Evolutionary conservation across 768 basidiomycete species (phyloP).

Genomic region (Boletales sp.): DNA sequence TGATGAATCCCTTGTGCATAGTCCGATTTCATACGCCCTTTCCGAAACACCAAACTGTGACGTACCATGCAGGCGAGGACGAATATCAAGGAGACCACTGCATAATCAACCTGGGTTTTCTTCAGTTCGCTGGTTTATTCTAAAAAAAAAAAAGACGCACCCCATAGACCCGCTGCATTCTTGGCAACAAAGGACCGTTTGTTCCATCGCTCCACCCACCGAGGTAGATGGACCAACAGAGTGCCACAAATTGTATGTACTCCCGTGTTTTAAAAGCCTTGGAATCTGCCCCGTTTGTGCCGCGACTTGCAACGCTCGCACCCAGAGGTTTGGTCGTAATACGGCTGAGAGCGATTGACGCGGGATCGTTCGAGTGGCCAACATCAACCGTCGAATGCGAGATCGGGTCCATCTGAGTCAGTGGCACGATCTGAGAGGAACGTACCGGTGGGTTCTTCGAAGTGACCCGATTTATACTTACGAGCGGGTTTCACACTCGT

Average conservation of each 20-base stretch:
- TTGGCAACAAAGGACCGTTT: conserved; percentile 69
- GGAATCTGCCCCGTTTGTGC: conserved; percentile 1
- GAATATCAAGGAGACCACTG: conserved; percentile 51
- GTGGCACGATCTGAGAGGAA: no score
- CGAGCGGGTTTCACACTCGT: no score
- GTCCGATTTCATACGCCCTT: conserved; percentile 15
- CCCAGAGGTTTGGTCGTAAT: neutral
- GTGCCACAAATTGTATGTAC: conserved; percentile 47
- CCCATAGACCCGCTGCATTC: conserved; percentile 58
- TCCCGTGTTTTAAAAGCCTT: conserved; percentile 11
- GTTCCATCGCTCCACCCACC: conserved; percentile 79
- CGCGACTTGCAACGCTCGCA: neutral
- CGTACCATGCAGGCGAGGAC: conserved; percentile 44
- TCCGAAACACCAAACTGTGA: neutral
- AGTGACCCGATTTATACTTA: no score
- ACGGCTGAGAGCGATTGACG: conserved; percentile 1
- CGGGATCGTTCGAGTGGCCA: neutral
- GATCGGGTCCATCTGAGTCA: conserved; percentile 1
- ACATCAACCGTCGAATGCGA: neutral
- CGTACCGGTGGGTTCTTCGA: no score
- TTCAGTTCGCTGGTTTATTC: neutral
- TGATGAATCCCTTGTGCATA: conserved; percentile 37
- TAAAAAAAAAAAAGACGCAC: conserved; percentile 21
- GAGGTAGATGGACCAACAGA: conserved; percentile 57
- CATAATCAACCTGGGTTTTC: conserved; percentile 41